These are phyloP conservation scores for Wallacemonas sp. DNA, from an alignment of 208 protist genomes.

Conservation along the genomic window DNA sequence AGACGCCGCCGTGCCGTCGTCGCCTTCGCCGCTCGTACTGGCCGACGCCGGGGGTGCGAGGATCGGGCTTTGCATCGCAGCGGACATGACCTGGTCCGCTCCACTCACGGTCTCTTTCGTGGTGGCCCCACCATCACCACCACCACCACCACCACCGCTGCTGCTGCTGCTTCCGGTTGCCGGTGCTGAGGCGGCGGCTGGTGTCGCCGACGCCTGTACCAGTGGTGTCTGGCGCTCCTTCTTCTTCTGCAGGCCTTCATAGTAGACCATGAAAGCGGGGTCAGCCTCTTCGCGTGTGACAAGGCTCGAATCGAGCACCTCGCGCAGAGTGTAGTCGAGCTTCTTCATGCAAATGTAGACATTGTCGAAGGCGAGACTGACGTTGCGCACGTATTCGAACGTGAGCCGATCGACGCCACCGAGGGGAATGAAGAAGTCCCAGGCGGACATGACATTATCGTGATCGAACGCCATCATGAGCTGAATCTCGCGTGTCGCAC, in stretches of 20 bases:
- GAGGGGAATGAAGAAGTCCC: conserved; percentile 86
- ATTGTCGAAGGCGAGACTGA: conserved; percentile 70
- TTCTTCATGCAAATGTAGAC: conserved; percentile 91
- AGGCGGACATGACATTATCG: conserved; percentile 78
- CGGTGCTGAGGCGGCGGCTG: background rate
- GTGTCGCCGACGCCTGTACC: background rate
- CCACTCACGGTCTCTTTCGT: background rate
- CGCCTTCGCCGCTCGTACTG: too few relatives aligned
- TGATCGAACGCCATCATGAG: conserved; percentile 86
- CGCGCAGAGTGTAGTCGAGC: conserved; percentile 85
- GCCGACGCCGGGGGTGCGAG: too few relatives aligned
- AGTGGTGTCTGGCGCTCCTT: background rate
- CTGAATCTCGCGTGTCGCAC: conserved; percentile 81
- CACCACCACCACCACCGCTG: background rate
- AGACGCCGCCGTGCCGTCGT: background rate
- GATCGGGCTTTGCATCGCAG: conserved; percentile 5
- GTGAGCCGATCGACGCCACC: conserved; percentile 72
- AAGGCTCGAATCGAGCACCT: conserved; percentile 74
- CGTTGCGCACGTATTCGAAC: conserved; percentile 56
- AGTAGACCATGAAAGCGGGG: conserved; percentile 1
- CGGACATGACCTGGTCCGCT: background rate
- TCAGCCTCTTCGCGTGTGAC: conserved; percentile 30
- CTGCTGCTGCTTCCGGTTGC: background rate
- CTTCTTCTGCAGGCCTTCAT: background rate
- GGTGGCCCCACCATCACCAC: background rate